Conservation (phyloP, 1,284 basidiomycete genomes). For the Sporisorium iseilematis-ciliati region DNA sequence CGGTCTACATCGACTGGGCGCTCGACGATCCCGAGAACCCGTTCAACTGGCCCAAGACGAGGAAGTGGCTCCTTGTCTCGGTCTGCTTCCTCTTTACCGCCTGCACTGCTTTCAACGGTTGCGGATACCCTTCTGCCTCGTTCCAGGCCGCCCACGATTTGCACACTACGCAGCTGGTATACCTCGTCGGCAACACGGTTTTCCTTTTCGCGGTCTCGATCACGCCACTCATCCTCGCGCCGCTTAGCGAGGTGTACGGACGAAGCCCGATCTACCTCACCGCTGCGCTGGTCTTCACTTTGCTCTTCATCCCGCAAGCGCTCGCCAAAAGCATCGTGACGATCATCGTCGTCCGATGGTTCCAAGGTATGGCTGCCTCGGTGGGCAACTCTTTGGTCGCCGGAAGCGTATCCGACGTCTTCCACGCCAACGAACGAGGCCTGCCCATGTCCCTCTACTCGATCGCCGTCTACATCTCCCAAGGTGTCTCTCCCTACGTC, state of each 20-base stretch:
- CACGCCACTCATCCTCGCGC: slow-evolving; percentile 57
- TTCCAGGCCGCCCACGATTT: slow-evolving; percentile 31
- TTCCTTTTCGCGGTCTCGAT: slow-evolving; percentile 55
- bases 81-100: slow-evolving; percentile 54
- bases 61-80: slow-evolving; percentile 44
- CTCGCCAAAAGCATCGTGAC: slow-evolving; percentile 60
- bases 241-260: slow-evolving; percentile 56
- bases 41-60: slow-evolving; percentile 53
- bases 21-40: slow-evolving; percentile 54
- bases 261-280: slow-evolving; percentile 52
- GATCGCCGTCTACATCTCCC: slow-evolving; percentile 69
- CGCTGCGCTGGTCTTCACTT: slow-evolving; percentile 38
- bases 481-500: slow-evolving; percentile 61
- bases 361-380: slow-evolving; percentile 67
- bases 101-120: slow-evolving; percentile 59
- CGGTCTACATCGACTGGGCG: slow-evolving; percentile 57
- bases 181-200: slow-evolving; percentile 46
- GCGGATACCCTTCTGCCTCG: slow-evolving; percentile 46
- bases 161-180: slow-evolving; percentile 38
- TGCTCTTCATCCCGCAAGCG: slow-evolving; percentile 64
- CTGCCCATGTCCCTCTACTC: slow-evolving; percentile 71
- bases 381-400: slow-evolving; percentile 68
- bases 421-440: slow-evolving; percentile 70
- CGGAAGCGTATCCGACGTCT: slow-evolving; percentile 63
- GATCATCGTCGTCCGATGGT: slow-evolving; percentile 67